Conservation (phyloP, 345 rosid species). For the Hevea brasiliensis region DNA sequence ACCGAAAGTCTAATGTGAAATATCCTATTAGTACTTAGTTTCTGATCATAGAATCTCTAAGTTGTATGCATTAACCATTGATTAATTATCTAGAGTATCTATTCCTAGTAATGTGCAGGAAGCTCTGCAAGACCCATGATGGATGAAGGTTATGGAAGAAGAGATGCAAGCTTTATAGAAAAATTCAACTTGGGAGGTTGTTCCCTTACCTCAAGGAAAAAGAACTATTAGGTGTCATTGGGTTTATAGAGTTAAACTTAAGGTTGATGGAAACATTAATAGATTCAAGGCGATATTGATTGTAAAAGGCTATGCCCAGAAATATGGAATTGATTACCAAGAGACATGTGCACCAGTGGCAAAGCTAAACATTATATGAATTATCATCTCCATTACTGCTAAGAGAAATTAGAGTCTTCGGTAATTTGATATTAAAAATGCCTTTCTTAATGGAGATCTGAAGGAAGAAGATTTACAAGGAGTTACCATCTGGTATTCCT, state of each 20-base stretch:
- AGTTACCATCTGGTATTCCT: background rate
- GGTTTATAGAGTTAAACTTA: background rate
- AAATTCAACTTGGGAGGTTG: background rate
- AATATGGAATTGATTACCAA: too few species aligned
- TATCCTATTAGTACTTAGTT: background rate
- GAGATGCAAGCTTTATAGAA: background rate
- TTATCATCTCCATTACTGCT: background rate
- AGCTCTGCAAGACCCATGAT: background rate
- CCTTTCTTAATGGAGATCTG: background rate
- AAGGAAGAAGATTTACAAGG: conserved; percentile 1
- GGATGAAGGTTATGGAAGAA: background rate
- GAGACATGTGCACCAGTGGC: too few species aligned
- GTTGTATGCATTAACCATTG: background rate
- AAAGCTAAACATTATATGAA: background rate
- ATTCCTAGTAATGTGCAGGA: conserved; percentile 6
- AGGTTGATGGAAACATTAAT: background rate
- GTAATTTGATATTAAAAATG: too few species aligned
- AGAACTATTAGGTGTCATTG: background rate
- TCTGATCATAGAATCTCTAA: background rate
- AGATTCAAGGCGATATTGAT: too few species aligned
- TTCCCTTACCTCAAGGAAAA: background rate
- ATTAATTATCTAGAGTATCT: background rate
- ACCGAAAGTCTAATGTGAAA: background rate
- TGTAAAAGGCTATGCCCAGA: too few species aligned
- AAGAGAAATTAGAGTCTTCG: too few species aligned